phyloP scores from a whole-genome alignment of 2,329 filamentous ascomycete species.

The Gliomastix tumulicola region DNA sequence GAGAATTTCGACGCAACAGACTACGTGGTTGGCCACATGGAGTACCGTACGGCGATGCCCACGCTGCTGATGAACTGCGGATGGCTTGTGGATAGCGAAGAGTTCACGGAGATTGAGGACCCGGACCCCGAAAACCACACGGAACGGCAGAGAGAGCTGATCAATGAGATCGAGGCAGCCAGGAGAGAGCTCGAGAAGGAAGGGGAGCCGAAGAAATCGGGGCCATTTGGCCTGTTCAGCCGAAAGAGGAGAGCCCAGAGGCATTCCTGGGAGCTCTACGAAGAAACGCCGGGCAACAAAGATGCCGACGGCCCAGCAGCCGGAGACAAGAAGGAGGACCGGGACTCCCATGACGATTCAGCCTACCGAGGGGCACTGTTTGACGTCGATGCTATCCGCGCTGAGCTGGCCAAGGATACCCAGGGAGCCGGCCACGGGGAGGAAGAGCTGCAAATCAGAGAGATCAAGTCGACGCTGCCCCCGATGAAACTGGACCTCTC shows the following conservation, averaged over 20 bases:
- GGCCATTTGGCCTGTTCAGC: slow-evolving; percentile 59
- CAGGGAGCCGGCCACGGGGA: slow-evolving; percentile 43
- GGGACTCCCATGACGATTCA: too few relatives aligned
- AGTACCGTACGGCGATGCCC: slow-evolving; percentile 90
- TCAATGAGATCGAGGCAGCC: slow-evolving; percentile 94
- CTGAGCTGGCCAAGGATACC: slow-evolving; percentile 67
- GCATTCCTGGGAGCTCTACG: slow-evolving; percentile 91
- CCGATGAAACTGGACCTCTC: slow-evolving; percentile 73
- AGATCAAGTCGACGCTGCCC: slow-evolving; percentile 82
- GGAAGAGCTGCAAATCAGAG: slow-evolving; percentile 56
- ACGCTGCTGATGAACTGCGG: slow-evolving; percentile 78
- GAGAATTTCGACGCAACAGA: slow-evolving; percentile 89
- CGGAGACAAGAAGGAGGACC: slow-evolving; percentile 13
- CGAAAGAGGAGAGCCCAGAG: slow-evolving; percentile 75
- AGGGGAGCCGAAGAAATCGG: slow-evolving; percentile 44
- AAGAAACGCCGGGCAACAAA: slow-evolving; percentile 50
- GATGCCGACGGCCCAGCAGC: not conserved
- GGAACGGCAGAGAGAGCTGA: slow-evolving; percentile 82
- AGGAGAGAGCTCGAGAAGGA: slow-evolving; percentile 79
- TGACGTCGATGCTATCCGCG: slow-evolving; percentile 88
- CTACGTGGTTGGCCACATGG: slow-evolving; percentile 87
- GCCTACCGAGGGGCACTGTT: slow-evolving; percentile 67
- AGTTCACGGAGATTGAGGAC: slow-evolving; percentile 95
- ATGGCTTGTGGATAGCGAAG: slow-evolving; percentile 86
- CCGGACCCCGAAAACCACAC: slow-evolving; percentile 91